Evolutionary conservation across 2,329 filamentous ascomycete genomes (phyloP).

Genomic region (Aspergillus bombycis): DNA sequence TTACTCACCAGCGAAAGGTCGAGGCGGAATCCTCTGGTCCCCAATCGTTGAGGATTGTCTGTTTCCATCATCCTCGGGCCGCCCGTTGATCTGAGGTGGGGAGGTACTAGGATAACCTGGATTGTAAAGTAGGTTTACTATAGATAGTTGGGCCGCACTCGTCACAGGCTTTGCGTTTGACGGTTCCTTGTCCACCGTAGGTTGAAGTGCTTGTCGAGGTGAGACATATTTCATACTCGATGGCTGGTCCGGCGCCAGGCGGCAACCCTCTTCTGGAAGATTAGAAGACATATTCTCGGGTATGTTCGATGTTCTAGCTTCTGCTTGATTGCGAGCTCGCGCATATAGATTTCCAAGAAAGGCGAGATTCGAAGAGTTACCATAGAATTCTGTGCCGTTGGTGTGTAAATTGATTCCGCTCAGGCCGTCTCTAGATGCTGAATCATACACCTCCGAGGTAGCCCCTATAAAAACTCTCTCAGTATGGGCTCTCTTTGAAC

Average conservation of each 20-base stretch:
- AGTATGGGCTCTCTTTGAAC: background rate
- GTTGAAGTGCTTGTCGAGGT: background rate
- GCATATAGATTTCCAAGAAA: constrained; percentile 29
- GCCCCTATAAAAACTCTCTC: background rate
- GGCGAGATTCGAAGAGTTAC: constrained; percentile 31
- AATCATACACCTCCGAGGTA: constrained; percentile 21
- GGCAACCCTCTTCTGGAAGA: background rate
- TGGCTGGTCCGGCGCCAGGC: background rate
- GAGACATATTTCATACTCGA: background rate
- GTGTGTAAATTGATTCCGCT: constrained; percentile 32
- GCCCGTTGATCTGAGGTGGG: constrained; percentile 5
- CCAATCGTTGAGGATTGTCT: background rate
- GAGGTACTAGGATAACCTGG: constrained; percentile 21
- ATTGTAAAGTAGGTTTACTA: constrained; percentile 26
- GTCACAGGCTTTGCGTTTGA: background rate
- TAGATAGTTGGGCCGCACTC: constrained; percentile 22
- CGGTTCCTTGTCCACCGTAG: background rate
- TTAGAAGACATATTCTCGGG: background rate
- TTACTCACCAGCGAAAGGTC: constrained; percentile 8
- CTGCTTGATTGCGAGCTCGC: constrained; percentile 23
- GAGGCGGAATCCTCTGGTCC: background rate
- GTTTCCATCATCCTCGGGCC: background rate
- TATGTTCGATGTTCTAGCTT: constrained; percentile 7
- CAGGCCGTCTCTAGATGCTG: constrained; percentile 25
- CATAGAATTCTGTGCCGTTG: constrained; percentile 34